Evolutionary conservation across 805 yeast genomes (phyloP).

Genomic region (Candida loeiensis): DNA sequence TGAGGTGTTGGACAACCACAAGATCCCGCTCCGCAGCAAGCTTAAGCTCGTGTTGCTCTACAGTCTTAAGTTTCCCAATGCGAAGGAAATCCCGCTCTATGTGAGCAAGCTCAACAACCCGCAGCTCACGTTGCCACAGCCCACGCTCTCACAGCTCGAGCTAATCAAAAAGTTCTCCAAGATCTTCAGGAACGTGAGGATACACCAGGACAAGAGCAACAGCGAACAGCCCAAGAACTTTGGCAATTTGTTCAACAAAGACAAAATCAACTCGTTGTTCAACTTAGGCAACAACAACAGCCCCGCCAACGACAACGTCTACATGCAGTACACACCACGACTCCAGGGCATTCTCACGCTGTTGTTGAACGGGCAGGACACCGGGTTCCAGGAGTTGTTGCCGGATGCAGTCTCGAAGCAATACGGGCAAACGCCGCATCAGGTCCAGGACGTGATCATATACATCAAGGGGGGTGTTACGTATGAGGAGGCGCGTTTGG

Average conservation of each 20-base stretch:
- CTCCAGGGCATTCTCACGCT: slow-evolving; percentile 42
- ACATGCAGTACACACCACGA: slow-evolving; percentile 88
- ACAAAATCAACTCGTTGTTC: slow-evolving; percentile 32
- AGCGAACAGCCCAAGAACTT: slow-evolving; percentile 15
- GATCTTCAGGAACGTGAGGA: slow-evolving; percentile 16
- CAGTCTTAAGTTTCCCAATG: slow-evolving; percentile 62
- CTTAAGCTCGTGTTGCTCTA: slow-evolving; percentile 71
- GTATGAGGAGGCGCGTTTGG: slow-evolving; percentile 83
- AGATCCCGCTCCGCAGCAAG: slow-evolving; percentile 54
- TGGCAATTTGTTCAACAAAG: slow-evolving; percentile 30
- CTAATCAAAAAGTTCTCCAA: slow-evolving; percentile 29
- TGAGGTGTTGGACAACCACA: slow-evolving; percentile 43
- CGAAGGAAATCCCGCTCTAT: slow-evolving; percentile 23
- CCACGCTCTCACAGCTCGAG: slow-evolving; percentile 31
- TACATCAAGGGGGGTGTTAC: slow-evolving; percentile 87
- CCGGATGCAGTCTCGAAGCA: slow-evolving; percentile 34
- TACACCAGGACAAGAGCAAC: slow-evolving; percentile 9
- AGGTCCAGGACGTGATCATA: slow-evolving; percentile 62
- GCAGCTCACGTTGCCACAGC: slow-evolving; percentile 25
- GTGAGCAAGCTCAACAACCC: slow-evolving; percentile 29
- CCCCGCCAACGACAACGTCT: slow-evolving; percentile 58
- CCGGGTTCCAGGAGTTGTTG: slow-evolving; percentile 20
- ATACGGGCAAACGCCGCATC: slow-evolving; percentile 16
- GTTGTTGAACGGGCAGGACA: slow-evolving; percentile 15
- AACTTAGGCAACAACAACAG: slow-evolving; percentile 19